Evolutionary conservation across 257 asterid species (phyloP), one percentile per base, ranked within the genome.

Genomic region (Nicotiana obtusifolia): DNA sequence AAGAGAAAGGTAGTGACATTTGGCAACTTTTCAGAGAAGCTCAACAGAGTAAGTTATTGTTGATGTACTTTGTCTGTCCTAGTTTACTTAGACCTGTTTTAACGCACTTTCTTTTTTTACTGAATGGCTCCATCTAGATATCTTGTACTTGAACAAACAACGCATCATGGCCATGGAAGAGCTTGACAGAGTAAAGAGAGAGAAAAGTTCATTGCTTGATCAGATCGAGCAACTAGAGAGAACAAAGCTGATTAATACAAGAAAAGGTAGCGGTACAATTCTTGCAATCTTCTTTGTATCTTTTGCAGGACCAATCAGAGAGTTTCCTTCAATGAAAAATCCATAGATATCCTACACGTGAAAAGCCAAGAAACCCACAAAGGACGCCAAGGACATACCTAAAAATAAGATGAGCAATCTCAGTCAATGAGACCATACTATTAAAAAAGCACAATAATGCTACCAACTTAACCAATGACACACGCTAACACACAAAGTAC

Each of bases 1-100:
- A 84, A 83, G 88, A 83, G 82, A 92, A 89, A 81, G 89, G 33
- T 44, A 84, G 53, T 81, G 93, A 90, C 84, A 82, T 94, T 68
- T 88, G 94, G 98, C 59, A 88, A 83, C 92, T 94, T 80, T 94
- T 92, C 80, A 84, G 78, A 84, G 93, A 94, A 87, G 98, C 98
- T 76, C 94, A 92, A 82, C 88, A 82, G 81, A 94, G 98, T 92
- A 80, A 62, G 93, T 84, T 64, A 57, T 37, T 52, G 44, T 67
- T 35, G 16, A 41, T 61, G 47, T 22, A 35, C 62, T 77, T 78
- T 59, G 13, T 10, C 53, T 19, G 9, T 28, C 26, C 35, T 5
- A 60, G 7, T 67, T 44, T 80, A 33, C 52, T 11, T 26, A 54
- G 15, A 64, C 26, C 49, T 69, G 26, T 20, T 19, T 28, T 41